A percentile compares a stretch with the other conserved stretches of the same genome.
Conservation (phyloP, 805 yeast species). For the Nakazawaea sp. region DNA sequence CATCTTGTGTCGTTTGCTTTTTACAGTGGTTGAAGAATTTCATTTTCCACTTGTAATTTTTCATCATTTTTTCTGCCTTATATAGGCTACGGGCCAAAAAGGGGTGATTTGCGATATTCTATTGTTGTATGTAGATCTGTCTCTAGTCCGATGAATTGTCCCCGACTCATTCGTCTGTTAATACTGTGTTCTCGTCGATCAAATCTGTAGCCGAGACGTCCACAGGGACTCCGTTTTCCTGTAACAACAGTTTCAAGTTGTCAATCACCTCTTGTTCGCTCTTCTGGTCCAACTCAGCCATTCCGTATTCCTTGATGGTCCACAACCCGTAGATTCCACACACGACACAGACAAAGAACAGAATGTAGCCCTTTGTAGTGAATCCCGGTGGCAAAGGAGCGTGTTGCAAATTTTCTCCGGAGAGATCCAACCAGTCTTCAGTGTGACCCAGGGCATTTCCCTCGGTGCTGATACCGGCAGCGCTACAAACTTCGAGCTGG, state of each 20-base stretch:
- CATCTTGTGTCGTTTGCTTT: slow-evolving; percentile 34
- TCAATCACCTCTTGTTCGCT: slow-evolving; percentile 22
- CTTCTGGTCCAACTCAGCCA: slow-evolving; percentile 50
- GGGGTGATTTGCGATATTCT: not conserved
- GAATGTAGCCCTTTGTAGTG: slow-evolving; percentile 63
- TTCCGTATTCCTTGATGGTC: slow-evolving; percentile 57
- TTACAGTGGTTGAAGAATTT: not conserved
- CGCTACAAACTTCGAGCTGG: slow-evolving; percentile 43
- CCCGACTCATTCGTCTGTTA: too few relatives aligned
- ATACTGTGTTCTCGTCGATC: too few relatives aligned
- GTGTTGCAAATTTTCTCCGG: slow-evolving; percentile 56
- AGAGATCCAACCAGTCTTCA: slow-evolving; percentile 43
- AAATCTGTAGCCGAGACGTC: too few relatives aligned
- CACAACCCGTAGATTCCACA: slow-evolving; percentile 55
- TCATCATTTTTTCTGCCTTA: not conserved
- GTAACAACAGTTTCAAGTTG: slow-evolving; percentile 1
- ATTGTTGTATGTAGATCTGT: too few relatives aligned
- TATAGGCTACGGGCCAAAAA: not conserved
- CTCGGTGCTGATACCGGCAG: slow-evolving; percentile 33
- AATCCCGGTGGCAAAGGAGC: slow-evolving; percentile 64
- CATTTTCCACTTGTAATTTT: not conserved
- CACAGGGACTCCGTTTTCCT: slow-evolving; percentile 5
- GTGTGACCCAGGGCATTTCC: slow-evolving; percentile 75
- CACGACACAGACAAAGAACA: slow-evolving; percentile 44
- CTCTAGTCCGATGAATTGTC: too few relatives aligned